These are phyloP conservation scores for Austroboletus novae-zelandiae DNA, from an alignment of 1,284 basidiomycete species.

Conservation along the genomic window DNA sequence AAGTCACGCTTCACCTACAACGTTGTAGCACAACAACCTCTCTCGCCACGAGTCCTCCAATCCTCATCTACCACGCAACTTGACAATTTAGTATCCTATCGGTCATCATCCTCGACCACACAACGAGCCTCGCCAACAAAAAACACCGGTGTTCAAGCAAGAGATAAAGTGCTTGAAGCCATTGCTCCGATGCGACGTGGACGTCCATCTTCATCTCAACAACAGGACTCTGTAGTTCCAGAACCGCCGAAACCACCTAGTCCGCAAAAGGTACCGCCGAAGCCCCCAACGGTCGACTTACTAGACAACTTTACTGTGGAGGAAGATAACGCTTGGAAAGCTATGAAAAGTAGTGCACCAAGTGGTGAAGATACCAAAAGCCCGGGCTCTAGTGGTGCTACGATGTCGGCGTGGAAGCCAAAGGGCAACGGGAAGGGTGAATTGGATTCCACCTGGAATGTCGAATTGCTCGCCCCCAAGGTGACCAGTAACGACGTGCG, in stretches of 20 bases:
- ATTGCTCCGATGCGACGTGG: conserved; percentile 78
- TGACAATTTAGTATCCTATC: conserved; percentile 42
- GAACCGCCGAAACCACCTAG: conserved; percentile 38
- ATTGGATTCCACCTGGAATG: conserved; percentile 49
- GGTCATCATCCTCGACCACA: conserved; percentile 28
- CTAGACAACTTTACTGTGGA: conserved; percentile 44
- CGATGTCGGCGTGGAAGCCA: conserved; percentile 32
- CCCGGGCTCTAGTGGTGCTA: conserved; percentile 36
- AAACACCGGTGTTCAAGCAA: conserved; percentile 55
- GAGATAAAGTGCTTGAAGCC: conserved; percentile 72
- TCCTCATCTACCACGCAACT: conserved; percentile 23
- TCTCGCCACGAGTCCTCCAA: conserved; percentile 40
- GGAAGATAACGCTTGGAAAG: conserved; percentile 56
- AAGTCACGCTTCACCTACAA: conserved; percentile 75
- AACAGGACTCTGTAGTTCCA: conserved; percentile 26
- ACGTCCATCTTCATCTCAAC: conserved; percentile 46
- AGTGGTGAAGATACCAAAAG: conserved; percentile 28
- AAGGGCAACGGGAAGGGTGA: conserved; percentile 16
- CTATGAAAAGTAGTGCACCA: conserved; percentile 26
- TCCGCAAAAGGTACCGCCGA: conserved; percentile 33
- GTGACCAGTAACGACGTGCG: conserved; percentile 21
- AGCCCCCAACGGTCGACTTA: conserved; percentile 35
- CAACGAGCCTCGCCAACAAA: conserved; percentile 18
- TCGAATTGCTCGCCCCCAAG: conserved; percentile 30
- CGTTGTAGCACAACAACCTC: conserved; percentile 48